Evolutionary conservation across 2,329 filamentous ascomycete genomes (phyloP), one percentile per base, ranked within the genome.

Genomic region (Colletotrichum spaethianum): DNA sequence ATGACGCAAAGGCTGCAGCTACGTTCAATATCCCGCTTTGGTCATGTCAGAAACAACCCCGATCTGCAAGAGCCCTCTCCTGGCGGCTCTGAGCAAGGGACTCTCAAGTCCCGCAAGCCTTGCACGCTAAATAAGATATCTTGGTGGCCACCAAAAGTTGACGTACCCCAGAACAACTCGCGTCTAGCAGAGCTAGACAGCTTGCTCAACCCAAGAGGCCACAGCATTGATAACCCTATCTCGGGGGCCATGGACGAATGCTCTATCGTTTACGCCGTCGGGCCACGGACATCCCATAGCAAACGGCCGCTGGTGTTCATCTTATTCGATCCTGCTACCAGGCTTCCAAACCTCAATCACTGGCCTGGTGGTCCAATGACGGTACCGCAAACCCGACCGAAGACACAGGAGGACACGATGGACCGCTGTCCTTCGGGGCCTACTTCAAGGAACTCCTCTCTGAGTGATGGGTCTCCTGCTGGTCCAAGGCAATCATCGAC

Each of bases 181-280:
- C 48, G 42, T 7, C 52, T 71, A 23, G 68, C 78, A 31, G 76
- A 78, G n/a, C 68, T 83, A 3, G 75, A 80, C 31, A 73, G 79
- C 8, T 76, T 88, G 4, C 76, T 84, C 55, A 86, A 83, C 67
- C 67, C 67, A 2, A 67, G 16, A 33, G 83, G 86, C 1, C 80
- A 81, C 0, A 76, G 67, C 0, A 77, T 80, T 63, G 50, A 73
- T 3, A 82, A 83, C 0, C 75, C 78, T 9, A 77, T 87, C 2
- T 78, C 82, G 2, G 86, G 84, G 26, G 78, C 76, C n/a, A 84
- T 83, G 76, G 86, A 89, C 72, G 84, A 87, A 20, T 78, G 84
- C 14, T 82, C 82, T 6, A 72, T 88, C n/a, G 77, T 88, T 4
- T 89, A 87, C 74, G 78, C 82, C 11, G 81, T 80, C 0, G 83